A percentile compares a stretch with the other conserved stretches of the same genome.
phyloP scores from a whole-genome alignment of 768 basidiomycete species.

The Suillus subalutaceus region DNA sequence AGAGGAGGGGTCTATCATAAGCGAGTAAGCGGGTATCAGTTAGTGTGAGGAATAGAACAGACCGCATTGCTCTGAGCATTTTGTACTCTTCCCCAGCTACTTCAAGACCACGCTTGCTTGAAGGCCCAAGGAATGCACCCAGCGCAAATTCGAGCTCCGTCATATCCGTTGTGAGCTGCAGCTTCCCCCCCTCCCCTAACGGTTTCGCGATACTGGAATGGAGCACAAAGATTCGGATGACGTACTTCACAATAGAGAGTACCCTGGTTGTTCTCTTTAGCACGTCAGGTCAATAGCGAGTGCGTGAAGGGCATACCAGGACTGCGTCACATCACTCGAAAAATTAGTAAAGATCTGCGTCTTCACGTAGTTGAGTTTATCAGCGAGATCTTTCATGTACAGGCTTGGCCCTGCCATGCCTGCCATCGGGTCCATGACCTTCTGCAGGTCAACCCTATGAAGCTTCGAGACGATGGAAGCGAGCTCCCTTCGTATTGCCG shows the following conservation, averaged over 20 bases:
- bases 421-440: slow-evolving; percentile 64
- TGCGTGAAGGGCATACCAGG: slow-evolving; percentile 58
- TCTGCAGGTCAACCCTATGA: slow-evolving; percentile 84
- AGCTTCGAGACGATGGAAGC: slow-evolving; percentile 78
- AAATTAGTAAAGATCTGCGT: slow-evolving; percentile 76
- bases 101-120: slow-evolving; percentile 68
- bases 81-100: slow-evolving; percentile 86
- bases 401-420: slow-evolving; percentile 59
- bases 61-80: slow-evolving; percentile 86
- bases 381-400: slow-evolving; percentile 91
- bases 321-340: slow-evolving; percentile 68
- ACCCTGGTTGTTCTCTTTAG: slow-evolving; percentile 44
- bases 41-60: slow-evolving; percentile 24
- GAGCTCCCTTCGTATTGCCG: slow-evolving; percentile 79
- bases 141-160: slow-evolving; percentile 93
- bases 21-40: neutral
- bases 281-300: neutral
- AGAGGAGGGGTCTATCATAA: slow-evolving; percentile 73
- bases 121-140: slow-evolving; percentile 69
- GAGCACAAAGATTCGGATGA: slow-evolving; percentile 84
- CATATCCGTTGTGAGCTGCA: slow-evolving; percentile 96
- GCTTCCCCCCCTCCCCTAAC: slow-evolving; percentile 88
- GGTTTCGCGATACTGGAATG: slow-evolving; percentile 94
- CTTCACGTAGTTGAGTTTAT: slow-evolving; percentile 85
- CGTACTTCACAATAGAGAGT: slow-evolving; percentile 69